Evolutionary conservation across 1,284 basidiomycete species (phyloP), one percentile per base, ranked within the genome.

Genomic region (Melampsora allii-populina): DNA sequence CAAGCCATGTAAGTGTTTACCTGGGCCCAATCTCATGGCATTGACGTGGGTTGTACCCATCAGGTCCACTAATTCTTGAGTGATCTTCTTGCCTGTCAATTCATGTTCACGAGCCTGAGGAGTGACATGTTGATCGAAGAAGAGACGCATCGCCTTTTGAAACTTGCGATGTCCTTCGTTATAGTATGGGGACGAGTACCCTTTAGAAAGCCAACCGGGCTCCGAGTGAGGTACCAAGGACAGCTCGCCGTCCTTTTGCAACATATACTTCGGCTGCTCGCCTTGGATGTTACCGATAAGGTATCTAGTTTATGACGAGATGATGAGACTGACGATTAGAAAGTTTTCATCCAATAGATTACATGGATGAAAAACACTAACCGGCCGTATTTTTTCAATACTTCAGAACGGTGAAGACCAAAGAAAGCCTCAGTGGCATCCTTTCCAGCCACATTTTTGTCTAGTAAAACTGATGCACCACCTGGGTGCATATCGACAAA

Each of bases 361-460:
- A 21, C 6, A 42, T 33, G 27, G 45, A 24, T 82, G 63, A 90
- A 91, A 67, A 92, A 87, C 76, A 87, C 86, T 7, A 91, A 84
- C 29, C 89, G 86, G 63, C 84, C 81, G 79, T 91, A 92, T 80
- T 87, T 87, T 77, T 85, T 83, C 66, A 94, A 86, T 17, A 94
- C 86, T 78, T 93, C 91, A 75, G 87, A 86, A 45, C 90, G 85
- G 81, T 94, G 92, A 59, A 94, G 85, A 60, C 88, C 87, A 79
- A 88, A 94, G 84, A 94, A 94, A 2, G 86, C 87, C 68, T 92
- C 89, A 0, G 92, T 93, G 3, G 90, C 91, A 80, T 94, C 91
- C 80, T 90, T 85, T 4, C 90, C 91, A 75, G 88, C 89, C 88
- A 92, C 85, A 77, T 90, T 89, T 59, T 84, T 83, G 77, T 91